Percentiles rank a stretch among this genome's conserved stretches.
These are phyloP conservation scores for Millerozyma miso DNA, from an alignment of 805 yeast genomes.

Conservation along the genomic window DNA sequence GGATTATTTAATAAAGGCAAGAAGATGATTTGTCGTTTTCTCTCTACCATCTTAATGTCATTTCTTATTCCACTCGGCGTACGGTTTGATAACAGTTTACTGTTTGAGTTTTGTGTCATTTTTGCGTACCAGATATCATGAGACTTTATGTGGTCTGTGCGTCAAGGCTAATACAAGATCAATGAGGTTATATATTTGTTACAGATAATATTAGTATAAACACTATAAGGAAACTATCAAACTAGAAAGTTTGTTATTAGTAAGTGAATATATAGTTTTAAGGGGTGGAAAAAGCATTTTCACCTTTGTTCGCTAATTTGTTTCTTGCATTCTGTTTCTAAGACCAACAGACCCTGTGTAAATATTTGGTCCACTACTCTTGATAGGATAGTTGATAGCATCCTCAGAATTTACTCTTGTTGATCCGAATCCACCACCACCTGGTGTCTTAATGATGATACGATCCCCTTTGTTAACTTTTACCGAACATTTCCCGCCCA, in stretches of 20 bases:
- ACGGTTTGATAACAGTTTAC: neutral
- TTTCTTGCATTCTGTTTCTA: constrained; percentile 30
- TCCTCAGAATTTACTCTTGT: neutral
- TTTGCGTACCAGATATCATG: too few species aligned
- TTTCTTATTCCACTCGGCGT: neutral
- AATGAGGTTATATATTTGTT: too few species aligned
- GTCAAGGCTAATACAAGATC: too few species aligned
- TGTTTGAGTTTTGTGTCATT: neutral
- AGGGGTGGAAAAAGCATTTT: too few species aligned
- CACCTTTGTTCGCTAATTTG: constrained; percentile 22
- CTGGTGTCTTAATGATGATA: constrained; percentile 7
- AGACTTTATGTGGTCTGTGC: too few species aligned
- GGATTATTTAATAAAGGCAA: constrained; percentile 60
- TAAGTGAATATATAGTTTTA: too few species aligned
- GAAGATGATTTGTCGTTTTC: constrained; percentile 21
- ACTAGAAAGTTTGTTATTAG: too few species aligned
- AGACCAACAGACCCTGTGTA: constrained; percentile 36
- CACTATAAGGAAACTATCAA: too few species aligned
- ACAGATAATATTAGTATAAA: too few species aligned
- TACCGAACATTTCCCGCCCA: constrained; percentile 9
- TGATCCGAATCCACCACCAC: constrained; percentile 8
- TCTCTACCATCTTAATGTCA: constrained; percentile 6
- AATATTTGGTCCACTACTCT: constrained; percentile 18
- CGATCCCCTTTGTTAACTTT: constrained; percentile 8
- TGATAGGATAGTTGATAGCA: constrained; percentile 17